Evolutionary conservation across 2,329 filamentous ascomycete genomes (phyloP).

Genomic region (Diaporthe australafricana): DNA sequence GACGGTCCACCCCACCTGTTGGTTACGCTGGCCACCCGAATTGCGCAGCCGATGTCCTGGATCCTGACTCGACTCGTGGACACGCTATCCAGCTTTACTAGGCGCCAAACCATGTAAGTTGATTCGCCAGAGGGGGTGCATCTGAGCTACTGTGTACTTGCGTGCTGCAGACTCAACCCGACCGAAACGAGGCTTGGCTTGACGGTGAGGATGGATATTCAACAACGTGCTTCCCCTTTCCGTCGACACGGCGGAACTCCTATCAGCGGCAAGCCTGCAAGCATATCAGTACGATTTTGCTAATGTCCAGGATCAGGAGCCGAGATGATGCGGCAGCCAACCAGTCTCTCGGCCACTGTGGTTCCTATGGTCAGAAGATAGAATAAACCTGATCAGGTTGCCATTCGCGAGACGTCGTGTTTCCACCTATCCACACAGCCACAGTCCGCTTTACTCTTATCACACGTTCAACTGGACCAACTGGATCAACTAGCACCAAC

Average conservation of each 20-base stretch:
- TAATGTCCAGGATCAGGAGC: too few species aligned
- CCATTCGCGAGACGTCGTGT: too few species aligned
- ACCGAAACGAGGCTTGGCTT: neutral
- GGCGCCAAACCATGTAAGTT: conserved; percentile 29
- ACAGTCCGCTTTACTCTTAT: too few species aligned
- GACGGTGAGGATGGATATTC: neutral
- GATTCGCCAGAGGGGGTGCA: conserved; percentile 17
- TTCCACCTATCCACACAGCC: too few species aligned
- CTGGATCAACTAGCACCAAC: too few species aligned
- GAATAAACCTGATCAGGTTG: too few species aligned
- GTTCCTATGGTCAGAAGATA: too few species aligned
- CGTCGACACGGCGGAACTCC: too few species aligned
- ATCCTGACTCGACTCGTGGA: conserved; percentile 10
- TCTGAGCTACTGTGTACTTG: neutral
- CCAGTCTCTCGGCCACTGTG: too few species aligned
- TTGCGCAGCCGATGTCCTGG: neutral
- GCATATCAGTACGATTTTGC: neutral
- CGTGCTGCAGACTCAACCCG: neutral
- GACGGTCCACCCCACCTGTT: neutral
- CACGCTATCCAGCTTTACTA: neutral
- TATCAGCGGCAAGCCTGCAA: too few species aligned
- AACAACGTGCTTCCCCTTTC: neutral
- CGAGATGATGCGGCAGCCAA: too few species aligned
- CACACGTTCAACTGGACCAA: too few species aligned
- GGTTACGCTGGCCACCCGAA: conserved; percentile 6